Evolutionary conservation across 495 filamentous ascomycete genomes (phyloP).

Genomic region (Apiosordaria backusii): DNA sequence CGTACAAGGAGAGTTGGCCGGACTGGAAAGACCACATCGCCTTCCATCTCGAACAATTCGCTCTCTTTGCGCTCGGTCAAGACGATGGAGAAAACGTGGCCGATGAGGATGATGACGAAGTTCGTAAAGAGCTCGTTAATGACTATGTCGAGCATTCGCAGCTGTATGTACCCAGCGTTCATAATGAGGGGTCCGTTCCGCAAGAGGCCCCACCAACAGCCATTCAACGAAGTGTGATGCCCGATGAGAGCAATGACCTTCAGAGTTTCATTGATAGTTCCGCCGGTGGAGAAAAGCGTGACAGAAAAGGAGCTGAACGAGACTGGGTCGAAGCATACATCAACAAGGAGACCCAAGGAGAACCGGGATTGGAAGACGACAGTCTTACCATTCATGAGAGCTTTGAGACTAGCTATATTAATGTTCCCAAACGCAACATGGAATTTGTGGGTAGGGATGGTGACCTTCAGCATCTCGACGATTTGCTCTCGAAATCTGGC

Average conservation of each 20-base stretch:
- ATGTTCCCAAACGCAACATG: background rate
- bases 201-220: too few species aligned
- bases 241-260: too few species aligned
- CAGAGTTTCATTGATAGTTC: too few species aligned
- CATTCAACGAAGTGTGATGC: too few species aligned
- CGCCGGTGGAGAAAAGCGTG: background rate
- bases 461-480: background rate
- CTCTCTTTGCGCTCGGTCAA: background rate
- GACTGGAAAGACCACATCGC: conserved; percentile 14
- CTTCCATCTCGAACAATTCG: conserved; percentile 4
- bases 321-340: conserved; percentile 6
- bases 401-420: background rate
- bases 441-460: conserved; percentile 10
- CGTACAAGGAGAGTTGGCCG: background rate
- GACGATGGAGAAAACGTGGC: background rate
- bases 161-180: background rate
- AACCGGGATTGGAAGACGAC: background rate
- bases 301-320: background rate
- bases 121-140: background rate
- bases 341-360: background rate
- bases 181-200: too few species aligned
- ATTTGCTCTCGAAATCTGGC: conserved; percentile 13
- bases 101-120: background rate
- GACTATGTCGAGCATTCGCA: background rate
- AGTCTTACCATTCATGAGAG: background rate